phyloP scores from a whole-genome alignment of 768 basidiomycete genomes.

The Boletus bicolor region DNA sequence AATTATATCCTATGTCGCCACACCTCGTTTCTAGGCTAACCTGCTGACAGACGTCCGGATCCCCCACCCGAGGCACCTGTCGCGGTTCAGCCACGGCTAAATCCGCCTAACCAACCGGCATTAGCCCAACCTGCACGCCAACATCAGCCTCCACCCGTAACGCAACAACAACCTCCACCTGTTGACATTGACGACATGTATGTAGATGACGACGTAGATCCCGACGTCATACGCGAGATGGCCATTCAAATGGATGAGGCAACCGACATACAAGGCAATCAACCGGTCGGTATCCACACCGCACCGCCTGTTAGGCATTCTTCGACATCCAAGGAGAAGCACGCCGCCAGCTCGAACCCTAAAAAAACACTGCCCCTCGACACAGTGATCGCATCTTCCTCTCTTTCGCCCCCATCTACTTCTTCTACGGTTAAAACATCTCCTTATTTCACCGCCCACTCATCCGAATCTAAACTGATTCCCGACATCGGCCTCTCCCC shows the following conservation, averaged over 20 bases:
- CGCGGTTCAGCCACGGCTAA: constrained; percentile 7
- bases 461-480: constrained; percentile 8
- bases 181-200: constrained; percentile 23
- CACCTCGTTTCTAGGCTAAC: neutral
- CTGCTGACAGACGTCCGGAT: constrained; percentile 24
- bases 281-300: neutral
- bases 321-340: constrained; percentile 3
- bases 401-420: constrained; percentile 7
- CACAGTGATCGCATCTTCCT: constrained; percentile 2
- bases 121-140: constrained; percentile 17
- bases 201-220: constrained; percentile 28
- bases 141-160: constrained; percentile 8
- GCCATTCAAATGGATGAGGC: constrained; percentile 16
- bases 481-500: constrained; percentile 32
- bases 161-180: constrained; percentile 11
- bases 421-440: constrained; percentile 12
- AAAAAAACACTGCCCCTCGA: neutral
- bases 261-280: constrained; percentile 2
- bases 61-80: constrained; percentile 16
- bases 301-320: neutral
- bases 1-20: neutral
- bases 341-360: neutral
- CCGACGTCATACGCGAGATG: constrained; percentile 28
- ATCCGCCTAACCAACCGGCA: constrained; percentile 12
- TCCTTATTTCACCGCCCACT: constrained; percentile 18